These are phyloP conservation scores for Saxophila tyrrhenica DNA, from an alignment of 495 filamentous ascomycete genomes.

Conservation along the genomic window DNA sequence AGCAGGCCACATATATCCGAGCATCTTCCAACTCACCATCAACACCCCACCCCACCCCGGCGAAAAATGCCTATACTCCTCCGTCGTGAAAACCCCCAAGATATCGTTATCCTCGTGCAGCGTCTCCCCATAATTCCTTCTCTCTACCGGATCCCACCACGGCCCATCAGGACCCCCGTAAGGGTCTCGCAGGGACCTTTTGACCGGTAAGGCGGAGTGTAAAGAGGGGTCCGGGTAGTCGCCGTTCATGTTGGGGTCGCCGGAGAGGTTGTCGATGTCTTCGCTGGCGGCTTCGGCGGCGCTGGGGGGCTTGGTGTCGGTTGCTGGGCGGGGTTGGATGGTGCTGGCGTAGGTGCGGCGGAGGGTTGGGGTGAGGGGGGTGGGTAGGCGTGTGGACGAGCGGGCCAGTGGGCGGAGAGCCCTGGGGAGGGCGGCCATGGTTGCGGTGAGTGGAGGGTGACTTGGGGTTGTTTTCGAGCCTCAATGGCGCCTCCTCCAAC, in stretches of 20 bases:
- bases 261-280: constrained; percentile 38
- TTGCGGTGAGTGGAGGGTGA: background rate
- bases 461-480: too few relatives aligned
- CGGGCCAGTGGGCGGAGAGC: constrained; percentile 30
- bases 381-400: constrained; percentile 4
- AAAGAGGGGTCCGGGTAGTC: constrained; percentile 78
- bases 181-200: constrained; percentile 83
- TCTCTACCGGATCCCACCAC: constrained; percentile 97
- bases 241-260: constrained; percentile 80
- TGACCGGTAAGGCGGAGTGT: constrained; percentile 38
- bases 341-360: constrained; percentile 15
- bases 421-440: constrained; percentile 12
- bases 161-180: constrained; percentile 46
- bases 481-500: too few relatives aligned
- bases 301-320: constrained; percentile 10
- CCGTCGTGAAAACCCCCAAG: constrained; percentile 76
- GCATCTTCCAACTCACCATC: constrained; percentile 28
- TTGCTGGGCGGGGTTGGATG: constrained; percentile 28
- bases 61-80: constrained; percentile 78
- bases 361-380: constrained; percentile 15
- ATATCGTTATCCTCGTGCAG: constrained; percentile 97
- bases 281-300: constrained; percentile 28
- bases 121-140: constrained; percentile 89
- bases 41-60: constrained; percentile 61
- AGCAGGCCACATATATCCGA: background rate